These are phyloP conservation scores for Erodium trifolium DNA, from an alignment of 441 rosid species.

Conservation along the genomic window DNA sequence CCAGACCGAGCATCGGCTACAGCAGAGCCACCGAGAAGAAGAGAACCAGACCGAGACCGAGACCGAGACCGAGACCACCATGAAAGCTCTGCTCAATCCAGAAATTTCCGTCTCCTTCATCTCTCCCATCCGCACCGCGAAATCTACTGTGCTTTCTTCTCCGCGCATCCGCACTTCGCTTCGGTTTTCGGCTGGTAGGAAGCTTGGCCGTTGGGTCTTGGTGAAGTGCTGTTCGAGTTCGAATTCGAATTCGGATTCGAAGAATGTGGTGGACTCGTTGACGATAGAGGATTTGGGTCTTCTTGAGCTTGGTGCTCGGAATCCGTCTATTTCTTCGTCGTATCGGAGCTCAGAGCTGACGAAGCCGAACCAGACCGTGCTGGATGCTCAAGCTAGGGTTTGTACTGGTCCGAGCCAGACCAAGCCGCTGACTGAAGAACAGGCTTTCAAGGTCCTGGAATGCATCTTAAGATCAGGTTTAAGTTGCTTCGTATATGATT, in stretches of 20 bases:
- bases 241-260: constrained; percentile 10
- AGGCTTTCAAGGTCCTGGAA: constrained; percentile 67
- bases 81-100: constrained; percentile 51
- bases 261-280: constrained; percentile 37
- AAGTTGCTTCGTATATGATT: background rate
- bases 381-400: constrained; percentile 93
- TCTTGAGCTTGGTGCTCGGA: constrained; percentile 47
- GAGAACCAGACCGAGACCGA: background rate
- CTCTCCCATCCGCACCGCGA: constrained; percentile 23
- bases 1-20: too few relatives aligned
- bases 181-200: constrained; percentile 19
- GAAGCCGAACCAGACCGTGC: constrained; percentile 74
- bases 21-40: background rate
- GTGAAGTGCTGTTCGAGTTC: background rate
- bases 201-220: constrained; percentile 17
- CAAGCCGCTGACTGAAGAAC: constrained; percentile 62
- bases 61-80: constrained; percentile 20
- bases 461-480: constrained; percentile 75
- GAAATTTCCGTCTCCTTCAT: constrained; percentile 27
- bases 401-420: constrained; percentile 96
- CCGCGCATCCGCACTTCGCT: constrained; percentile 20
- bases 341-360: constrained; percentile 52
- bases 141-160: constrained; percentile 17
- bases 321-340: constrained; percentile 67
- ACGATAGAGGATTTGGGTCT: constrained; percentile 54